Base-by-base conservation (phyloP, 176 grass and related monocot genomes). In the Tillandsia fasciculata region DNA sequence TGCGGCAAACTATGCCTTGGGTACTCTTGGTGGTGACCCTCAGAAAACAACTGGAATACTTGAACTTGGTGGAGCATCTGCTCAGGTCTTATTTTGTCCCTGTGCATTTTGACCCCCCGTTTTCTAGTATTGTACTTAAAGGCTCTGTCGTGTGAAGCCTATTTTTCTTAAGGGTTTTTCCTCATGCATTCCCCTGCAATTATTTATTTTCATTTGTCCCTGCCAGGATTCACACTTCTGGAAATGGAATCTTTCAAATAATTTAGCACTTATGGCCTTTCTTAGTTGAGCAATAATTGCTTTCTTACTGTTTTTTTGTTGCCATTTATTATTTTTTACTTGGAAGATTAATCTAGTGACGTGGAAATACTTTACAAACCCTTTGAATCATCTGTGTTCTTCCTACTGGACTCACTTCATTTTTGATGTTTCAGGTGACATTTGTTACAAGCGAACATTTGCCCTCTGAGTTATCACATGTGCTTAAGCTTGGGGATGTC, bases 31-130 rank as follows among this genome's bases (percentile, higher is more conserved):
- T 4, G 11, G 53, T 71, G 77, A 77, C 78, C 81, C 86, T 50
- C 50, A 71, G 23, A 72, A 85, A 23, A 90, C 89, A 64, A 90
- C 79, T 28, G 93, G 89, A 42, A 90, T 97, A 79, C 66, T 97
- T 76, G 93, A 97, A 69, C 93, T 97, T 24, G 86, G 93, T 81
- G 93, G 89, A 53, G 93, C 93, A 78, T 97, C 89, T 53, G 69
- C 76, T 72, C 89, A 97, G 89, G 89, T 97, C 76, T 67, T 2
- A 18, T 64, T 52, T 76, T 59, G 50, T 64, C 8, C 57, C 78
- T 84, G 52, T 57, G 68, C 63, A 7, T 76, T 68, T 70, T 78
- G 26, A 51, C 47, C 28, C 72, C 54, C 64, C 51, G 22, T 51
- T 24, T 28, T 10, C 70, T 27, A 0, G 10, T 59, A 59, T 18